Base-by-base conservation (phyloP, 331 rosid species). In the Rhamnella rubrinervis region DNA sequence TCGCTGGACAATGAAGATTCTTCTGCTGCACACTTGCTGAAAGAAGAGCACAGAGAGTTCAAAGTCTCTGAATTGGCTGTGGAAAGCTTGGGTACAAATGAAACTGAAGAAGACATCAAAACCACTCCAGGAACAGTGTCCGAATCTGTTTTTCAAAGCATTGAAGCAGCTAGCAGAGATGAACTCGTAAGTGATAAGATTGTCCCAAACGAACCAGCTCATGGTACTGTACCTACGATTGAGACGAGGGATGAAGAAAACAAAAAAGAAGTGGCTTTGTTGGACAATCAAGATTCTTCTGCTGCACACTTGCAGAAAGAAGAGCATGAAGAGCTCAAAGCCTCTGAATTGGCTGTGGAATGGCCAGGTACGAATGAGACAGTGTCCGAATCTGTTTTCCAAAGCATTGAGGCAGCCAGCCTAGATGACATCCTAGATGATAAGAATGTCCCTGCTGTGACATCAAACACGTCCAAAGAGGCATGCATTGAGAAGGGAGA, bases 41-140 rank as follows among this genome's bases (percentile, higher is more conserved):
- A 37, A 13, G 66, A 40, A 62, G 53, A 38, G 31, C 52, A 9
- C 23, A 40, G 25, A 8, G 71, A 60, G n/a, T 56, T 66, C 38
- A 46, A 51, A 35, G 60, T 31, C 59, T 17, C 61, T 37, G 69
- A 65, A 65, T 28, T 20, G 31, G 78, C 64, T 56, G 35, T n/a
- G 4, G 77, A 55, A 72, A 78, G 31, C 55, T 31, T 51, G 25
- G 56, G 40, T 12, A 50, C 35, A 6, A 35, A 53, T 53, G 70
- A 61, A 72, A 63, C 25, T 40, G 63, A 72, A 72, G 68, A 76
- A 58, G 49, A 71, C 31, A 59, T 70, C 25, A 51, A n/a, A 19
- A 56, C 49, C 46, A 6, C 19, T 53, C 28, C 8, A 5, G 50
- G 52, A 41, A 10, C 18, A 44, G 49, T 44, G 49, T 12, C 49